Base-by-base conservation (phyloP, 331 rosid species). In the Rosa hybrid region DNA sequence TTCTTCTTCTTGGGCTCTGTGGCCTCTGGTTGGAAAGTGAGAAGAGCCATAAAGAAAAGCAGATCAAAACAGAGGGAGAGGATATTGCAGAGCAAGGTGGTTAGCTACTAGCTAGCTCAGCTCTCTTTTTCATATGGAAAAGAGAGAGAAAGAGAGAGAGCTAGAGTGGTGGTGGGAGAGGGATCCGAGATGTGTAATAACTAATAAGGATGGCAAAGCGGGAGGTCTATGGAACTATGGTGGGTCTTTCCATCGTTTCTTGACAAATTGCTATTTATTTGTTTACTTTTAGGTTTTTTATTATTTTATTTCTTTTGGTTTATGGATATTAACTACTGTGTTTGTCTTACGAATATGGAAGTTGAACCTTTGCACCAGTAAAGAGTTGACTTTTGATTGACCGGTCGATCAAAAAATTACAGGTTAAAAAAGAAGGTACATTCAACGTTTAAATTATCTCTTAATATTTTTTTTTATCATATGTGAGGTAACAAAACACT, bases 11-110 rank as follows among this genome's bases (percentile, higher is more conserved):
- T 85, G 79, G 79, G 59, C 27, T 82, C 73, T 4, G 81, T 74
- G 63, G 88, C 70, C 75, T 82, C 88, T 44, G 82, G 79, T 50
- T 45, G 68, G 70, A 77, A 80, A 86, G 86, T 50, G 68, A 82
- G 23, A 38, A 74, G 78, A 78, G 94, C 93, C 98, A 93, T 93
- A 78, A 25, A 77, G 64, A 18, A 77, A 45, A 4, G 39, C 8
- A 38, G 53, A 60, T 69, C 42, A 45, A 82, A 50, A 68, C 12
- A 21, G 27, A 34, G 50, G 65, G 54, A 34, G 51, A 30, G 56
- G 70, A 64, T 34, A 17, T 56, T 63, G 84, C 67, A 45, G 75
- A 76, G 27, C 59, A 5, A 73, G 68, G 42, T 82, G 74, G 70
- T 53, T 75, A 68, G 70, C 70, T 20, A 56, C 23, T 21, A 63